Conservation (phyloP, 257 asterid species). For the Nicotiana undulata region DNA sequence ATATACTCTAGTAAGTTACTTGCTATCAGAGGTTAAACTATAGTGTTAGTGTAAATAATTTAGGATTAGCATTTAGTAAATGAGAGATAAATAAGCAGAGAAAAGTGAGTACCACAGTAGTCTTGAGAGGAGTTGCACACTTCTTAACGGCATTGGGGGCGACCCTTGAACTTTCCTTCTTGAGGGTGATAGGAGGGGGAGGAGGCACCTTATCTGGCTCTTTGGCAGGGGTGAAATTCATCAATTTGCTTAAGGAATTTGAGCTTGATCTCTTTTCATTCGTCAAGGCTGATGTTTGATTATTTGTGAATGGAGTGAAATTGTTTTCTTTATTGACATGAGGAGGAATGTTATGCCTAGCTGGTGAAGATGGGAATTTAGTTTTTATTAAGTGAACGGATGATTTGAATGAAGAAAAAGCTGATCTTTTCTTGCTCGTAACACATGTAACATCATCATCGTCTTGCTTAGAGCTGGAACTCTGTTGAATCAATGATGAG, state of each 20-base stretch:
- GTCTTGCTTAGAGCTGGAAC: slow-evolving; percentile 23
- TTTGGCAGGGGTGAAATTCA: slow-evolving; percentile 38
- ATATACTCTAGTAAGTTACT: not conserved
- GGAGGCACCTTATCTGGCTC: slow-evolving; percentile 34
- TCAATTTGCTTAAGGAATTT: slow-evolving; percentile 38
- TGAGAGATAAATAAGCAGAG: not conserved
- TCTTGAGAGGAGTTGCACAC: slow-evolving; percentile 45
- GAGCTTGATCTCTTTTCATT: slow-evolving; percentile 31
- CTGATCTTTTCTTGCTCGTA: slow-evolving; percentile 44
- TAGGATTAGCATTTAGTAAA: not conserved
- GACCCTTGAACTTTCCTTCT: slow-evolving; percentile 23
- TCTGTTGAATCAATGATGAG: slow-evolving; percentile 12
- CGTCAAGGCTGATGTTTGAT: slow-evolving; percentile 4
- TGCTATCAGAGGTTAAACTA: not conserved
- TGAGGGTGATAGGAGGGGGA: slow-evolving; percentile 14
- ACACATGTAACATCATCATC: slow-evolving; percentile 22
- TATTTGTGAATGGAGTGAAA: slow-evolving; percentile 14
- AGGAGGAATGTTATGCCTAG: slow-evolving; percentile 32
- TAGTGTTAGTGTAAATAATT: not conserved
- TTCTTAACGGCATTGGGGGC: slow-evolving; percentile 19
- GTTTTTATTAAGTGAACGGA: slow-evolving; percentile 33
- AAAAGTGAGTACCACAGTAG: slow-evolving; percentile 35
- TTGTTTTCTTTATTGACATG: slow-evolving; percentile 38
- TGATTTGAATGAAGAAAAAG: slow-evolving; percentile 38
- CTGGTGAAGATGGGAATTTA: slow-evolving; percentile 39